Evolutionary conservation across 1,284 basidiomycete species (phyloP).

Genomic region (Apiotrichum gracile): DNA sequence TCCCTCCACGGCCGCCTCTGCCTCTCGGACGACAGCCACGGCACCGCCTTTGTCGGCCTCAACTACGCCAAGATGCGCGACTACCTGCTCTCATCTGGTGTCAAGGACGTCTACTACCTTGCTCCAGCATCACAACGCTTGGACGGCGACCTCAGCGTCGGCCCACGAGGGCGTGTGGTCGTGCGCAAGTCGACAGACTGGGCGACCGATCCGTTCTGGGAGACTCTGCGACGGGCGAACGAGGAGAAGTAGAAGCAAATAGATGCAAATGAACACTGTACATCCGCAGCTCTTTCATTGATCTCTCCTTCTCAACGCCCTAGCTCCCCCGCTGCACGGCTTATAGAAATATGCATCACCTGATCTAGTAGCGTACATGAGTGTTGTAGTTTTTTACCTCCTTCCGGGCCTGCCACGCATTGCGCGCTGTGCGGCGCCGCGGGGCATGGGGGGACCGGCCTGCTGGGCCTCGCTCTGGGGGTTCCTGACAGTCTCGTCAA

Average conservation of each 20-base stretch:
- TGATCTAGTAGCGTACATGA: not conserved
- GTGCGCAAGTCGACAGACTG: slow-evolving; percentile 20
- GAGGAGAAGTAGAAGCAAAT: not conserved
- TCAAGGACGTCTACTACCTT: slow-evolving; percentile 67
- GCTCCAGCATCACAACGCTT: slow-evolving; percentile 14
- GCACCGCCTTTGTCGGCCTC: slow-evolving; percentile 76
- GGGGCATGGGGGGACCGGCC: slow-evolving; percentile 73
- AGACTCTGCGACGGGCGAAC: not conserved
- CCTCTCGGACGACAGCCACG: slow-evolving; percentile 94
- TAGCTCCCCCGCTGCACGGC: too few relatives aligned
- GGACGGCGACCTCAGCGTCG: slow-evolving; percentile 50
- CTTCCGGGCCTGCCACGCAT: slow-evolving; percentile 59
- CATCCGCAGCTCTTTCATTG: too few relatives aligned
- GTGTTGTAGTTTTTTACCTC: slow-evolving; percentile 10
- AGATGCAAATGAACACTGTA: too few relatives aligned
- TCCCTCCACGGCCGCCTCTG: slow-evolving; percentile 65
- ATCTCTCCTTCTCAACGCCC: too few relatives aligned
- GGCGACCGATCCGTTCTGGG: slow-evolving; percentile 30
- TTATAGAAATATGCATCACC: not conserved
- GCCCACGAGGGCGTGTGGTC: slow-evolving; percentile 27
- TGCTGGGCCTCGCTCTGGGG: slow-evolving; percentile 70
- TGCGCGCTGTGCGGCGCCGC: slow-evolving; percentile 74
- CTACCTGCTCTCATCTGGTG: slow-evolving; percentile 61
- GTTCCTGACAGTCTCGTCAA: slow-evolving; percentile 91
- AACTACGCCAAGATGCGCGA: slow-evolving; percentile 66